Evolutionary conservation across 2,329 filamentous ascomycete species (phyloP), one percentile per base, ranked within the genome.

Genomic region (Monilinia vaccinii-corymbosi): DNA sequence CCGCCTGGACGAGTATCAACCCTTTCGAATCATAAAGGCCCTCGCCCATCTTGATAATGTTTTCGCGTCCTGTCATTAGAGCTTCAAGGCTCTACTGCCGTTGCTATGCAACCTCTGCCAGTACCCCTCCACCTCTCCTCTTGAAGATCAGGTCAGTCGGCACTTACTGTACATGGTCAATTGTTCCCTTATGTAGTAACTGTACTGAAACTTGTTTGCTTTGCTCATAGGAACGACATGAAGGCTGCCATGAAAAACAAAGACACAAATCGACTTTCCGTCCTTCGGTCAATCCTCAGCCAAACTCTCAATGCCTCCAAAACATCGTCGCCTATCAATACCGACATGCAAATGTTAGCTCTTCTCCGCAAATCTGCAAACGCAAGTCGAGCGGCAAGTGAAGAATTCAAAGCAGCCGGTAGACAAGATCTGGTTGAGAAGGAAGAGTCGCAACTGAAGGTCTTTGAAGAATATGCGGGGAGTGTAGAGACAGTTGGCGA

Each of bases 291-390:
- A 45, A 75, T 92, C 63, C 79, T 92, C 64, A 79, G 87, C 36
- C 81, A 87, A 63, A 84, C 87, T 63, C 84, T 86, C 67, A 92
- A 91, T 73, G 85, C 87, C 38, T 86, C 84, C 71, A 92, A 92
- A 75, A 90, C 87, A 16, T 70, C 79, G 44, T 77, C 76, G 44
- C 88, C 89, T n/a, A 82, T 92, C 69, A 77, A 76, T 58, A 88
- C 83, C 25, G 88, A 93, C 72, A 79, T 81, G 64, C 82, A 88
- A 69, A 78, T 93, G 59, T 81, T 91, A 32, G 75, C 78, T 9
- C 76, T 92, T 52, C 79, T 94, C 60, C 80, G 82, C 64, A 87
- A 85, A 73, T 81, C 84, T 56, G 79, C 81, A 25, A 79, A 80
- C 47, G 76, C 79, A 2, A 78, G 80, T 4, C 75, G 79, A 53